Percentiles rank a stretch among this genome's conserved stretches.
Conservation (phyloP, 345 rosid genomes). For the Angophora floribunda region DNA sequence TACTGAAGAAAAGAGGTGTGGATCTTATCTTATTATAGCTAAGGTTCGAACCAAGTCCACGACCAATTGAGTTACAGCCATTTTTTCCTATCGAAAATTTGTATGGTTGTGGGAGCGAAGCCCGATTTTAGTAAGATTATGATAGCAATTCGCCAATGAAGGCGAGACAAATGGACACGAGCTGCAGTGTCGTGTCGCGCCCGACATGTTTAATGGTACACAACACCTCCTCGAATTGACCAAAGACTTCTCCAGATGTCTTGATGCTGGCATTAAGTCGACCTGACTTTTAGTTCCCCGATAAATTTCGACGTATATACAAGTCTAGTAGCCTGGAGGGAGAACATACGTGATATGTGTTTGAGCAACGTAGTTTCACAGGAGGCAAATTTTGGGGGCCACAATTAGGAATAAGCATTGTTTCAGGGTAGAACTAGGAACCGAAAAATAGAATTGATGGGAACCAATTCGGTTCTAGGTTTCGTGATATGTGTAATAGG, state of each 20-base stretch:
- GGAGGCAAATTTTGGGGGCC: background rate
- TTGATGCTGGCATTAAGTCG: background rate
- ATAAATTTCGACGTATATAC: background rate
- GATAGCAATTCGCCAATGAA: background rate
- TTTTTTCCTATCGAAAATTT: background rate
- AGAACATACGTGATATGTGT: background rate
- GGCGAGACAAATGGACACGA: background rate
- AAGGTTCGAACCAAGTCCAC: background rate
- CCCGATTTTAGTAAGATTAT: background rate
- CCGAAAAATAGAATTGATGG: accelerated
- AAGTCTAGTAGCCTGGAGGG: background rate
- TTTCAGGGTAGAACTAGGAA: accelerated
- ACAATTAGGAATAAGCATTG: accelerated
- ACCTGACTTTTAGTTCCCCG: background rate
- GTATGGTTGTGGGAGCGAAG: background rate
- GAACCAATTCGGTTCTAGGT: accelerated
- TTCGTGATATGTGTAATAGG: accelerated
- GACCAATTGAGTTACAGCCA: background rate
- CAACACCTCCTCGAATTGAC: background rate
- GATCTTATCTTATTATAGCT: background rate
- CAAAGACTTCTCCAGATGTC: background rate
- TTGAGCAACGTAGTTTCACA: background rate
- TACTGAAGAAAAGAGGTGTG: background rate
- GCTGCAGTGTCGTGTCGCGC: background rate
- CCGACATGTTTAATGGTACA: background rate